Evolutionary conservation across 441 rosid genomes (phyloP), one percentile per base, ranked within the genome.

Genomic region (Cnidoscolus chayamansa): DNA sequence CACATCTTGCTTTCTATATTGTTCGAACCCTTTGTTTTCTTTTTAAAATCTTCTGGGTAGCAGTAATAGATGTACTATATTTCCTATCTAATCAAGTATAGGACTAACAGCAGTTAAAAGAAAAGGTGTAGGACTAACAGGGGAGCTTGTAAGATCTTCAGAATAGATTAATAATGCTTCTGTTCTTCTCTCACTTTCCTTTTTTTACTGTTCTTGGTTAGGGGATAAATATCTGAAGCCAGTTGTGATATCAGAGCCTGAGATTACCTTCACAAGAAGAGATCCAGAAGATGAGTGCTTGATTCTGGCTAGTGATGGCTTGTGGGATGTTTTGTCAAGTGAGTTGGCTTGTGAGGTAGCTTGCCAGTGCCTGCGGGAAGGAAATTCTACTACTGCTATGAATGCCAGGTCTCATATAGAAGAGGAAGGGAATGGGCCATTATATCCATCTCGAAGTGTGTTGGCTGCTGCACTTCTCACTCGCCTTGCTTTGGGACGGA

Each of bases 381-480:
- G 72, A 51, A 72, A 65, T 45, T 67, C 75, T 76, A 31, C 73
- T 2, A 53, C 60, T 56, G 67, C 70, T 1, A 15, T 73, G 4
- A 83, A 80, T 49, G 55, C 50, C 9, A 76, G 64, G 55, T 72
- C 81, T 51, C 75, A 10, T 57, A 74, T 57, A 5, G 85, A 82
- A 3, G 84, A 77, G 17, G 84, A 79, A 7, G 73, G 61, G 47
- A 74, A 30, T 67, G 74, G 56, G 20, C 45, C 74, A n/a, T 61
- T 82, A 17, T 78, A 79, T 77, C 90, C 88, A 48, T 73, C 92
- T 7, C 81, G 84, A 66, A 87, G 85, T 65, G 82, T 71, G 3
- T 72, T 84, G 63, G 94, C 96, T 4, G 94, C 98, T 16, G 81
- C 89, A 3, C 72, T 89, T 74, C 86, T 91, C 55, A 82, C 98